Base-by-base conservation (phyloP, 2,329 filamentous ascomycete genomes). In the Trichocomaceae sp. region DNA sequence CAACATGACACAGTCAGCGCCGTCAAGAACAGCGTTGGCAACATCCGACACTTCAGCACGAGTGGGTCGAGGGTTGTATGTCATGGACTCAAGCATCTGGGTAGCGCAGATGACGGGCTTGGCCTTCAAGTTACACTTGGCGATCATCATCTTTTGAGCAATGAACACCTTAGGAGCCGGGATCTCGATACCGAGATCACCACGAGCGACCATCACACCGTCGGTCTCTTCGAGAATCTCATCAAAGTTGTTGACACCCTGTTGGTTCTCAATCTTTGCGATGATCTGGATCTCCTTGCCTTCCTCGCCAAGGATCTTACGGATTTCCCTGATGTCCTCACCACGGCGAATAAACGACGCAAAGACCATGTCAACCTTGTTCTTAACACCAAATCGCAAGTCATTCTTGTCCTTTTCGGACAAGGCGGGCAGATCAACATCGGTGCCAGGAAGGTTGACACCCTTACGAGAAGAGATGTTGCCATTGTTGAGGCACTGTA, bases 61-160 rank as follows among this genome's bases (percentile, higher is more conserved):
- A 61, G 93, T 99, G 50, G 93, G 93, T 60, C 93, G 89, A 63
- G 93, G 93, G 82, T 99, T 99, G 83, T 96, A 96, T 76, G 96
- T 99, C 93, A 99, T 99, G 63, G 90, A 96, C 83, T 99, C 93
- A 64, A 99, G 84, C 93, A 99, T 99, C 81, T 99, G 93, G 41
- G 93, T 99, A 58, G 93, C 93, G 77, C 92, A 97, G 73, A 99
- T 96, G 74, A 92, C 91, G 64, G 93, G 93, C 83, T 99, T 99
- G 76, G 93, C 93, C 64, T 90, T 91, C 71, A 96, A 85, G 82
- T 99, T 99, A 85, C 93, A 99, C 86, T 97, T 97, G 77, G 93
- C 91, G 76, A 99, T 99, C 83, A 99, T 91, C 89, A 99, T 99
- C 87, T 99, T 99, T 82, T 99, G 93, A 55, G 93, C 93, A 64